Evolutionary conservation across 768 basidiomycete species (phyloP), one percentile per base, ranked within the genome.

Genomic region (Hygrophoropsis aurantiaca): DNA sequence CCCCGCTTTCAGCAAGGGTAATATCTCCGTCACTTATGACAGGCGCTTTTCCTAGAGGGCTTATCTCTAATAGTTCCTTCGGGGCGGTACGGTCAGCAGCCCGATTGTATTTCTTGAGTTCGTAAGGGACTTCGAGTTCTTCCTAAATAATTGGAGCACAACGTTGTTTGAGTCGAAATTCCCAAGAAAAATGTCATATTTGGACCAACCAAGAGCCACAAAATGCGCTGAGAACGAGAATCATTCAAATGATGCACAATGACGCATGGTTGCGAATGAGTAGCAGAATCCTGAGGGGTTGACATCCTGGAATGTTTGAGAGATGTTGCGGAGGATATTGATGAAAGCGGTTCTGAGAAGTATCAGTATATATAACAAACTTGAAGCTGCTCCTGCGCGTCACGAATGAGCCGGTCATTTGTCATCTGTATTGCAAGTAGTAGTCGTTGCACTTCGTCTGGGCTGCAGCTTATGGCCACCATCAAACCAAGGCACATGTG

Each of bases 11-110:
- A 7, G 73, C 69, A 13, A 79, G 47, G 4, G 63, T 68, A 16
- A 73, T 45, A 16, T 70, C 68, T 13, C 71, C 75, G 52, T 77
- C 74, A 3, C 71, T 74, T 34, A 77, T 74, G 42, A 78, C 64
- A 15, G 77, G 78, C 3, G 71, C 61, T 51, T 73, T 77, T 23
- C 78, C 75, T 7, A 77, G 55, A n/a, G 77, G 75, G 39, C 72
- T 64, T 18, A 75, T 44, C 2, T 67, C 45, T 20, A 56, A 53
- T 7, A 75, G 56, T 42, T 73, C 71, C 24, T 60, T 53, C 11
- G 74, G 73, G 8, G 74, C 74, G 32, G 46, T 55, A n/a, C 51
- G 42, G 27, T 57, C 37, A 21, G 62, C 50, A 15, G 58, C 52
- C 24, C 73, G 65, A 41, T 69, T 49, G 49, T 75, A 76, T 43